phyloP scores from a whole-genome alignment of 2,329 filamentous ascomycete genomes.

The Colletotrichum melonis region DNA sequence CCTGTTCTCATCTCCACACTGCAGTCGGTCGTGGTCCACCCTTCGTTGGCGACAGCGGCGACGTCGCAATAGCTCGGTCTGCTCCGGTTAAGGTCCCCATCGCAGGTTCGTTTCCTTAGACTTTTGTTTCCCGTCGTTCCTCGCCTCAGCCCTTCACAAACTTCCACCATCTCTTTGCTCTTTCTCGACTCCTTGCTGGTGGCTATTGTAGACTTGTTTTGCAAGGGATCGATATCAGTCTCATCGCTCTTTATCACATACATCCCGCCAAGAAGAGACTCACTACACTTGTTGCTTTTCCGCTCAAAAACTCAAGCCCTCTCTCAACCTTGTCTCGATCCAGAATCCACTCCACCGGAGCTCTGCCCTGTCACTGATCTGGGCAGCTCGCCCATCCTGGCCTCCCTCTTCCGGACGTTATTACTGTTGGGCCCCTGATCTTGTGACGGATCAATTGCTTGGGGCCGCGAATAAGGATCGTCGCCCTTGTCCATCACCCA shows the following conservation, averaged over 20 bases:
- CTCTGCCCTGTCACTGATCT: slow-evolving; percentile 6
- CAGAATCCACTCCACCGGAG: slow-evolving; percentile 22
- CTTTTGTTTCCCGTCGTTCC: slow-evolving; percentile 21
- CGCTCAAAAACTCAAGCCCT: not conserved
- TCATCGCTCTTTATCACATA: slow-evolving; percentile 28
- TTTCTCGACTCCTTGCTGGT: slow-evolving; percentile 23
- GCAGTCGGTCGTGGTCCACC: slow-evolving; percentile 28
- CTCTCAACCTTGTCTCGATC: slow-evolving; percentile 16
- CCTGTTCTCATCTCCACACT: slow-evolving; percentile 34
- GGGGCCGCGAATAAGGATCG: slow-evolving; percentile 35
- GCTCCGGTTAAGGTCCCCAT: slow-evolving; percentile 23
- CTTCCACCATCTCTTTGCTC: slow-evolving; percentile 4
- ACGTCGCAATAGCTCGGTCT: slow-evolving; percentile 34
- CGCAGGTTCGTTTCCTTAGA: slow-evolving; percentile 10
- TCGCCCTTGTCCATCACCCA: slow-evolving; percentile 33
- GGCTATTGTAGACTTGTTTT: slow-evolving; percentile 19
- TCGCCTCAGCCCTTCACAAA: not conserved
- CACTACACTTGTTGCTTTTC: slow-evolving; percentile 32
- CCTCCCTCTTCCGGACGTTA: slow-evolving; percentile 24
- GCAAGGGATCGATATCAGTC: slow-evolving; percentile 27
- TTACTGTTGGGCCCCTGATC: slow-evolving; percentile 19
- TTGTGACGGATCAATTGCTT: slow-evolving; percentile 33
- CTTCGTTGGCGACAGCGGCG: slow-evolving; percentile 16
- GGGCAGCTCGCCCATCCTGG: not conserved
- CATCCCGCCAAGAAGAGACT: slow-evolving; percentile 15